phyloP scores from a whole-genome alignment of 306 rosid genomes.

The Corylus americana region DNA sequence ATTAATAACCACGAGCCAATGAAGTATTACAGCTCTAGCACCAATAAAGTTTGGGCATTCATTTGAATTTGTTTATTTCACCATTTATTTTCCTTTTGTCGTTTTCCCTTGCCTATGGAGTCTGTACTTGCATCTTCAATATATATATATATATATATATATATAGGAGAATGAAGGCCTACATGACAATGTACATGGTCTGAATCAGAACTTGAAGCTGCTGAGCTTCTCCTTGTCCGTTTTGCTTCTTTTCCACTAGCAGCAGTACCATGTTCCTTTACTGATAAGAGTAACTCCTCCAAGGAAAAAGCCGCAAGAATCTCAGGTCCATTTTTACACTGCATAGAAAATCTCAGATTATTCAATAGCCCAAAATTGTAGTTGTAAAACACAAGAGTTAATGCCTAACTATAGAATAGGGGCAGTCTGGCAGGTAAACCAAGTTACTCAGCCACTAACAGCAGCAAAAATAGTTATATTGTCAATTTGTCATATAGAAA shows the following conservation, averaged over 20 bases:
- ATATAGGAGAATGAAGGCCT: conserved; percentile 34
- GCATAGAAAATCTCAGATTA: conserved; percentile 43
- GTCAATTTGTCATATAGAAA: not conserved
- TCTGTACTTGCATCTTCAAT: conserved; percentile 13
- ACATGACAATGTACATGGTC: conserved; percentile 55
- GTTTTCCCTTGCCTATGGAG: conserved; percentile 2
- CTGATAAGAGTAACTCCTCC: conserved; percentile 53
- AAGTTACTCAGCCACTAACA: not conserved
- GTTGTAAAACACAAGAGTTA: not conserved
- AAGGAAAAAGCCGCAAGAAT: conserved; percentile 43
- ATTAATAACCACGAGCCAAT: not conserved
- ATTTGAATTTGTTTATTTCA: not conserved
- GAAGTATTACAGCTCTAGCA: not conserved
- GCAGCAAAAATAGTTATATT: not conserved
- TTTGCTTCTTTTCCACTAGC: conserved; percentile 45
- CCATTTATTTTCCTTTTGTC: not conserved
- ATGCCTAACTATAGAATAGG: conserved; percentile 12
- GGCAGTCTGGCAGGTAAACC: not conserved
- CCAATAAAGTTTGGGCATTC: not conserved
- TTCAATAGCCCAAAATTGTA: conserved; percentile 12
- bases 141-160: conserved; percentile 4
- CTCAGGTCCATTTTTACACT: conserved; percentile 52
- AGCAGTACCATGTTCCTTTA: conserved; percentile 36
- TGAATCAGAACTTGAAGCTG: conserved; percentile 47
- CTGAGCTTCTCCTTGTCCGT: conserved; percentile 45